phyloP scores from a whole-genome alignment of 1,284 basidiomycete genomes.

The Cystobasidium sp. region DNA sequence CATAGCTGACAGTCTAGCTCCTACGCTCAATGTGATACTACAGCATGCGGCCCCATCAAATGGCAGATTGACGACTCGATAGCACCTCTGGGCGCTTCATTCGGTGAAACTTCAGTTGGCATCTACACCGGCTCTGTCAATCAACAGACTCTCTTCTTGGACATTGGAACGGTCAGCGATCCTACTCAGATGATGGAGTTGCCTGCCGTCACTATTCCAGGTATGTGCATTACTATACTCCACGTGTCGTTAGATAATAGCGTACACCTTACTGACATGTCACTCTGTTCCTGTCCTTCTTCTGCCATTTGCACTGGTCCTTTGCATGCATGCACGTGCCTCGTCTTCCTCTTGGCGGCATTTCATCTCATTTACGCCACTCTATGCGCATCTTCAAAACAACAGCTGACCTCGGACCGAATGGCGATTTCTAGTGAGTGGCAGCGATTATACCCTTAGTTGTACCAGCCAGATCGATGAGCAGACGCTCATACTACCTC shows the following conservation, averaged over 20 bases:
- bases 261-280: not conserved
- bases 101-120: slow-evolving; percentile 68
- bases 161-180: slow-evolving; percentile 65
- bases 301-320: not conserved
- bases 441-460: not conserved
- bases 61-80: slow-evolving; percentile 62
- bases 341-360: not conserved
- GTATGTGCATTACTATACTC: slow-evolving; percentile 19
- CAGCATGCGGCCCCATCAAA: slow-evolving; percentile 7
- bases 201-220: slow-evolving; percentile 53
- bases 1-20: too few species aligned
- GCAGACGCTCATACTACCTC: not conserved
- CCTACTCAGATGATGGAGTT: slow-evolving; percentile 63
- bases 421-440: slow-evolving; percentile 66
- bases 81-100: slow-evolving; percentile 63
- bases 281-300: not conserved
- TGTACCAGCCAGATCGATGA: slow-evolving; percentile 8
- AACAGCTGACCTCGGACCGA: slow-evolving; percentile 66
- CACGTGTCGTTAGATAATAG: not conserved
- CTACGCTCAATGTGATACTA: slow-evolving; percentile 63
- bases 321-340: not conserved
- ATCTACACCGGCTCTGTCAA: slow-evolving; percentile 64
- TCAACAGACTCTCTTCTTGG: slow-evolving; percentile 70
- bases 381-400: slow-evolving; percentile 51
- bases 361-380: not conserved